Percentiles rank a stretch among this genome's conserved stretches.
phyloP scores from a whole-genome alignment of 768 basidiomycete genomes.

The Daedaleopsis nitida region DNA sequence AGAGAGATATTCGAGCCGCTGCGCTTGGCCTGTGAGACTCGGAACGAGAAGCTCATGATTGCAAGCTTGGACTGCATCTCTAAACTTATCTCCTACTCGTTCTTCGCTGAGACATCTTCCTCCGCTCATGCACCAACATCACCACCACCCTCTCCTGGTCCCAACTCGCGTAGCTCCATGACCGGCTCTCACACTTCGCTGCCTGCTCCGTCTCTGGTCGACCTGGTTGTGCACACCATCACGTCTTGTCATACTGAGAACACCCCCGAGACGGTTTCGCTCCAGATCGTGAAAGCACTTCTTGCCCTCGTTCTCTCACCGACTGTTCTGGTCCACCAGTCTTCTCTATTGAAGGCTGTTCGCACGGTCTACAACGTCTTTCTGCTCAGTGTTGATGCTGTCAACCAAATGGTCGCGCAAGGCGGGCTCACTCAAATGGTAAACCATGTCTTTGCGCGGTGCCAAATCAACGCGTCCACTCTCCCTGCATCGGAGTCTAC shows the following conservation, averaged over 20 bases:
- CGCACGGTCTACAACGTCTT: slow-evolving; percentile 99
- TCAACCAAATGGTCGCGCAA: slow-evolving; percentile 98
- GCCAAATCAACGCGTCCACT: slow-evolving; percentile 40
- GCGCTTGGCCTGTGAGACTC: slow-evolving; percentile 93
- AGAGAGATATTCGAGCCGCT: slow-evolving; percentile 96
- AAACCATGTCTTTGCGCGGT: slow-evolving; percentile 91
- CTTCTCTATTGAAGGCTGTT: slow-evolving; percentile 92
- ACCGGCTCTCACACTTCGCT: slow-evolving; percentile 49
- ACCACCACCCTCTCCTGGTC: slow-evolving; percentile 73
- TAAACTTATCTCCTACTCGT: slow-evolving; percentile 96
- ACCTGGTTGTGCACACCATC: slow-evolving; percentile 93
- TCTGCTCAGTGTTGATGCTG: slow-evolving; percentile 82
- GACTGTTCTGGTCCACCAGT: slow-evolving; percentile 90
- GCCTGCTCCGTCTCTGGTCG: slow-evolving; percentile 78
- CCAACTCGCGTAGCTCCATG: slow-evolving; percentile 45
- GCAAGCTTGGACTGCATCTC: slow-evolving; percentile 97
- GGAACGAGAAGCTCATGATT: slow-evolving; percentile 91
- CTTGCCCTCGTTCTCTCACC: slow-evolving; percentile 87
- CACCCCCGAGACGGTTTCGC: slow-evolving; percentile 86
- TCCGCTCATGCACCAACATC: slow-evolving; percentile 53
- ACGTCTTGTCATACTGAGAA: slow-evolving; percentile 88
- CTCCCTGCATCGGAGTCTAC: slow-evolving; percentile 24
- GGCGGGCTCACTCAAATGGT: slow-evolving; percentile 98
- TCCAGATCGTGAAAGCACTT: slow-evolving; percentile 96
- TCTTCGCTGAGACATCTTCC: slow-evolving; percentile 76